Evolutionary conservation across 2,329 filamentous ascomycete species (phyloP), one percentile per base, ranked within the genome.

Genomic region (Xylariaceae sp.): DNA sequence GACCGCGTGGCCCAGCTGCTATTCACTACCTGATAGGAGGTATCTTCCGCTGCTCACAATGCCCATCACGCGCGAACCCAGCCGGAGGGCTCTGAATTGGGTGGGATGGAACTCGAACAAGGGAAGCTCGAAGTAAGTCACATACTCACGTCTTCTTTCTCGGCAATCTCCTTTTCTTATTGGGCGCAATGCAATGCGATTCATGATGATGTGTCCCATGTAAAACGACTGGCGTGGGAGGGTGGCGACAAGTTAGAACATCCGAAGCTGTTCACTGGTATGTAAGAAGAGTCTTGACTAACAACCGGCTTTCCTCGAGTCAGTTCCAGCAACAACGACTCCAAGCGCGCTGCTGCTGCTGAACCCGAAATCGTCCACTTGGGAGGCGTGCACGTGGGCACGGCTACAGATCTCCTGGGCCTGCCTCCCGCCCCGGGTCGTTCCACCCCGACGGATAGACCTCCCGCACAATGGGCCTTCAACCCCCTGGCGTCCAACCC

Each of bases 351-450:
- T 47, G 15, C 42, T 44, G 65, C 23, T 30, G 23, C 23, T 30
- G 23, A 57, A 47, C 64, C 61, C 11, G 63, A 68, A 55, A 68
- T 68, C 37, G 47, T 68, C 23, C 66, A 68, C 51, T 60, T 68
- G 2, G 66, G 66, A 4, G 66, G 66, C 30, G 55, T 59, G 10
- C 64, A 65, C 52, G 57, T 68, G 3, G 60, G 63, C 45, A 63
- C 62, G 13, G 57, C 56, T 13, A 56, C 53, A 34, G 59, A 62
- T 15, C 57, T 60, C 9, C 37, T 62, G 6, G 37, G 37, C 3
- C 37, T 42, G 37, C 37, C 37, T 42, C 57, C 62, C 2, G 54
- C 55, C 3, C 59, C 62, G 15, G 62, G 59, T 49, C 60, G 56
- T 57, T 60, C 62, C 17, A 60, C 48, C 17, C 53, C 59, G 15